These are phyloP conservation scores for Eucalyptus albens DNA, from an alignment of 345 rosid genomes.

Conservation along the genomic window DNA sequence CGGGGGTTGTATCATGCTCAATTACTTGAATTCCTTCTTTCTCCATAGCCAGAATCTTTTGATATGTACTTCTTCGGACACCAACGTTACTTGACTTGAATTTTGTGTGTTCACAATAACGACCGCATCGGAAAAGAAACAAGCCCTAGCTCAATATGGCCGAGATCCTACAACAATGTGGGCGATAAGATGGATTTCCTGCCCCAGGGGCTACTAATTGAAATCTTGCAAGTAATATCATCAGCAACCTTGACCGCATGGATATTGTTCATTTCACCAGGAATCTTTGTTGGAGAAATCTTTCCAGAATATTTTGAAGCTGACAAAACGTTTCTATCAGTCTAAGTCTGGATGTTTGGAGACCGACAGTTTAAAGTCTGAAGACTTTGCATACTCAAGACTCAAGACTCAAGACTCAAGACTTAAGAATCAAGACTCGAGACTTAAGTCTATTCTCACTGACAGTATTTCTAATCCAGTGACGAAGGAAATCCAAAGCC, in stretches of 20 bases:
- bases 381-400: too few species aligned
- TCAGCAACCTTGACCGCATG: conserved; percentile 2
- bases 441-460: too few species aligned
- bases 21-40: conserved; percentile 74
- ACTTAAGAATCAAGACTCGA: too few species aligned
- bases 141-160: conserved; percentile 12
- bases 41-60: conserved; percentile 75
- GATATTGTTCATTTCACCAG: conserved; percentile 10
- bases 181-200: conserved; percentile 6
- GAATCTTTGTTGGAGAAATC: too few species aligned
- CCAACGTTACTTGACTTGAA: conserved; percentile 71
- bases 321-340: too few species aligned
- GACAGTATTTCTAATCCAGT: too few species aligned
- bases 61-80: conserved; percentile 79
- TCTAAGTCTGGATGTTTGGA: too few species aligned
- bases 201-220: conserved; percentile 4
- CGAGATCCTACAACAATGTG: conserved; percentile 18
- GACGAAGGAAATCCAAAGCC: too few species aligned
- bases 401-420: too few species aligned
- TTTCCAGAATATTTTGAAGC: too few species aligned
- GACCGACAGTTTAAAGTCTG: too few species aligned
- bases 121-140: conserved; percentile 19
- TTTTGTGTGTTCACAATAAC: conserved; percentile 69
- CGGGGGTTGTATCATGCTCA: conserved; percentile 72
- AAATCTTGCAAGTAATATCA: conserved; percentile 12